A percentile compares a stretch with the other conserved stretches of the same genome.
Conservation (phyloP, 371 early-diverging fungal genomes). For the Actinomortierella ambigua region DNA sequence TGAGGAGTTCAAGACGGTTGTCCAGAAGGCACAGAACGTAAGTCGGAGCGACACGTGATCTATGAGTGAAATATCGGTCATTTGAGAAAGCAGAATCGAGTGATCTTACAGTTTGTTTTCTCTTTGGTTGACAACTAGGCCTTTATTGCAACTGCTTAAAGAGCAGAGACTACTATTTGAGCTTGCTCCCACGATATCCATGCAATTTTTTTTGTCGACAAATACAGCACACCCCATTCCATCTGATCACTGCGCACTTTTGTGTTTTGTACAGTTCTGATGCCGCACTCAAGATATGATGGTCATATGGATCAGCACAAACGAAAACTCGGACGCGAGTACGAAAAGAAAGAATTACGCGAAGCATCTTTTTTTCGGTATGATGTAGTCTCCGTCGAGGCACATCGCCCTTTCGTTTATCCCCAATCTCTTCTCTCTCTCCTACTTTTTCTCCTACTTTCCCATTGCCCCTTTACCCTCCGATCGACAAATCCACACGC, state of each 20-base stretch:
- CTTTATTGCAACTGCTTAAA: slow-evolving; percentile 36
- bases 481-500: background rate
- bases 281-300: too few species aligned
- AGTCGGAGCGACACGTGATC: background rate
- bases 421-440: background rate
- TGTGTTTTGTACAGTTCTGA: too few species aligned
- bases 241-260: too few species aligned
- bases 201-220: too few species aligned
- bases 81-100: background rate
- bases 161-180: too few species aligned
- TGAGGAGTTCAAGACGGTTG: slow-evolving; percentile 51
- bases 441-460: background rate
- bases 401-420: background rate
- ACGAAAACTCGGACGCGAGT: too few species aligned
- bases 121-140: slow-evolving; percentile 13
- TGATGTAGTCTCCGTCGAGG: too few species aligned
- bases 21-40: slow-evolving; percentile 48
- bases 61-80: background rate
- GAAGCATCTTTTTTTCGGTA: too few species aligned
- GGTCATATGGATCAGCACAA: too few species aligned
- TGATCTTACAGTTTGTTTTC: background rate
- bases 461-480: background rate
- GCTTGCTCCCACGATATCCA: too few species aligned
- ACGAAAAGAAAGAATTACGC: too few species aligned
- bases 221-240: too few species aligned